A percentile compares a stretch with the other conserved stretches of the same genome.
phyloP scores from a whole-genome alignment of 2,329 filamentous ascomycete species.

The Trichophyton benhamiae region DNA sequence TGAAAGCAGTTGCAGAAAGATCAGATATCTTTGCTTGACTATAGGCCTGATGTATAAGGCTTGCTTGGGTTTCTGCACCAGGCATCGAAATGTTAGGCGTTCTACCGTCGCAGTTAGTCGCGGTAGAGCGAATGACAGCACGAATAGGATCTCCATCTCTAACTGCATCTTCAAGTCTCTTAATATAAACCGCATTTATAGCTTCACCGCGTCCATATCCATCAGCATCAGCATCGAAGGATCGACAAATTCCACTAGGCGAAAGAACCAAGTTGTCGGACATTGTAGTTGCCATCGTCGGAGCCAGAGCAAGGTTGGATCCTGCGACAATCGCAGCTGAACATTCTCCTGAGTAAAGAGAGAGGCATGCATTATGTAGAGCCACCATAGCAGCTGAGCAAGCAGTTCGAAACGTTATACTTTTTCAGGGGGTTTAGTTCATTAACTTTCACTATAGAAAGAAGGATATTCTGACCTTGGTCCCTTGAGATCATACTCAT shows the following conservation, averaged over 20 bases:
- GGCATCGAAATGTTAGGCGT: constrained; percentile 16
- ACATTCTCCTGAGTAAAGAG: constrained; percentile 11
- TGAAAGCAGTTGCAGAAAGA: background rate
- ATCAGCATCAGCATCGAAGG: constrained; percentile 26
- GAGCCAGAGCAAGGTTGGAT: constrained; percentile 16
- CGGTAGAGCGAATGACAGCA: constrained; percentile 29
- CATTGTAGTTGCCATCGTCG: constrained; percentile 16
- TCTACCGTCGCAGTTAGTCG: constrained; percentile 32
- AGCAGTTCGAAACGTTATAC: constrained; percentile 13
- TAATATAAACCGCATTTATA: constrained; percentile 27
- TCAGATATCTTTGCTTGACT: constrained; percentile 50
- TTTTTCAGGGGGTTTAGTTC: background rate
- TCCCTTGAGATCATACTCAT: constrained; percentile 12
- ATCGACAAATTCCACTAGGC: constrained; percentile 18
- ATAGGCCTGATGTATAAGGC: constrained; percentile 37
- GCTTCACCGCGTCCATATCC: constrained; percentile 38
- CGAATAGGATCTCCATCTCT: constrained; percentile 31
- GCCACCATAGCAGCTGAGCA: constrained; percentile 13
- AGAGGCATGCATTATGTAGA: constrained; percentile 13
- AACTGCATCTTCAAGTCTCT: constrained; percentile 30
- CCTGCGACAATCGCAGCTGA: constrained; percentile 18
- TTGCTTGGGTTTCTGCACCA: constrained; percentile 12
- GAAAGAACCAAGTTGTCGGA: constrained; percentile 25
- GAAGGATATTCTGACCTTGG: constrained; percentile 4
- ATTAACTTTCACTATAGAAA: background rate